These are phyloP conservation scores for Leccinum obscurum DNA, from an alignment of 768 basidiomycete genomes.

Conservation along the genomic window DNA sequence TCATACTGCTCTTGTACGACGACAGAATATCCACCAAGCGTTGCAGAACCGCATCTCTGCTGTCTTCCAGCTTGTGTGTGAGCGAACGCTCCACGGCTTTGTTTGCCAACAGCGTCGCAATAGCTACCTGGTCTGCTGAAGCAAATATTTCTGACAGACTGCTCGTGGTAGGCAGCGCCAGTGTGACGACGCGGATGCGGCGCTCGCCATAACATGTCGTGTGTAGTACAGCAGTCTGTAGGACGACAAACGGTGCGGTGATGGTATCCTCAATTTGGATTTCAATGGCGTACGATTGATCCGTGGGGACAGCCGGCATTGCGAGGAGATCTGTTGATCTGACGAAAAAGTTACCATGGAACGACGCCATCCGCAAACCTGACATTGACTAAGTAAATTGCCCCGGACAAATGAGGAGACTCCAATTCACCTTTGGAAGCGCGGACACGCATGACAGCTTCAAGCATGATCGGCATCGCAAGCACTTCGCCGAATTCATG, in stretches of 20 bases:
- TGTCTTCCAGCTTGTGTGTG: constrained; percentile 86
- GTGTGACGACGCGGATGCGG: constrained; percentile 87
- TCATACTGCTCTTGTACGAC: constrained; percentile 96
- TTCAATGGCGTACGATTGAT: constrained; percentile 95
- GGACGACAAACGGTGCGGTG: constrained; percentile 85
- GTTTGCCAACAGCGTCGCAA: constrained; percentile 82
- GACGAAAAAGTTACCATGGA: constrained; percentile 99
- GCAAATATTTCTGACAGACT: constrained; percentile 89
- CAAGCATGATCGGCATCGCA: constrained; percentile 92
- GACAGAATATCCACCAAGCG: constrained; percentile 81
- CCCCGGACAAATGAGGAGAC: neutral
- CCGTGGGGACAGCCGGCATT: constrained; percentile 94
- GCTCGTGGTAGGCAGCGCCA: constrained; percentile 83
- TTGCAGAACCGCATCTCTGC: constrained; percentile 80
- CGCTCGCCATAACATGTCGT: constrained; percentile 93
- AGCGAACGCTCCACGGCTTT: constrained; percentile 91
- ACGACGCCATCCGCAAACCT: constrained; percentile 94
- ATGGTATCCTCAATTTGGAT: constrained; percentile 94
- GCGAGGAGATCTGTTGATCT: constrained; percentile 95
- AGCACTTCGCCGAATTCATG: constrained; percentile 95
- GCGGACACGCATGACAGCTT: constrained; percentile 97
- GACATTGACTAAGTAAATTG: constrained; percentile 1
- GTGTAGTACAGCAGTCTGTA: constrained; percentile 94
- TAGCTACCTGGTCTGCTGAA: constrained; percentile 85
- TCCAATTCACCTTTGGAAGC: constrained; percentile 80